phyloP scores from a whole-genome alignment of 148 eudicot species.

The Silene uniflora region DNA sequence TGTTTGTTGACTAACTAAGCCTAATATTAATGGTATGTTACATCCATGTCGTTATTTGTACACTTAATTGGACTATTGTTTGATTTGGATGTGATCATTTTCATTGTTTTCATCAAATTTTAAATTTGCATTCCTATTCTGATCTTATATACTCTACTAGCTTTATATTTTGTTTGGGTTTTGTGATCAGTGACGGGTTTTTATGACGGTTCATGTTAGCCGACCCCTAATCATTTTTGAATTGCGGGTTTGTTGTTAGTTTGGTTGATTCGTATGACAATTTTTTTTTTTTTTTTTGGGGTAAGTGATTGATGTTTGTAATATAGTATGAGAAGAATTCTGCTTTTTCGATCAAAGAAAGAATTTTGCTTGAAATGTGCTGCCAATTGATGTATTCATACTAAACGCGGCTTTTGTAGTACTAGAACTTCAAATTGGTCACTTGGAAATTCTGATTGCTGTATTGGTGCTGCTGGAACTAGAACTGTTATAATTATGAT shows the following conservation, averaged over 20 bases:
- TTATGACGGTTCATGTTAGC: neutral
- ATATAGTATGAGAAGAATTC: neutral
- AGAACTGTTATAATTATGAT: neutral
- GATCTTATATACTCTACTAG: constrained; percentile 5
- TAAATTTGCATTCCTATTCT: neutral
- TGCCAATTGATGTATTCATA: neutral
- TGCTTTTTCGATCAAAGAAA: neutral
- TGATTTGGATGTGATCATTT: neutral
- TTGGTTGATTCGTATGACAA: neutral
- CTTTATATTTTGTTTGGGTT: neutral
- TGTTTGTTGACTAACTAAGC: too few species aligned
- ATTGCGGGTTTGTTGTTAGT: neutral
- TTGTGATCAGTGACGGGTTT: neutral
- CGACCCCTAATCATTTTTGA: neutral
- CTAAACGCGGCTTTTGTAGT: neutral
- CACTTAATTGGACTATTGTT: constrained; percentile 19
- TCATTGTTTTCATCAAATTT: neutral
- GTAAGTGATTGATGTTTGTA: too few species aligned
- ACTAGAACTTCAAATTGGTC: neutral
- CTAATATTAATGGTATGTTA: neutral
- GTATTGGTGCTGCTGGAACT: neutral
- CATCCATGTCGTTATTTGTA: neutral
- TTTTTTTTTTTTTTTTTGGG: too few species aligned
- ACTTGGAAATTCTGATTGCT: neutral
- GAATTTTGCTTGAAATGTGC: neutral